Base-by-base conservation (phyloP, 2,329 filamentous ascomycete species). In the Hypoxylon sp. region DNA sequence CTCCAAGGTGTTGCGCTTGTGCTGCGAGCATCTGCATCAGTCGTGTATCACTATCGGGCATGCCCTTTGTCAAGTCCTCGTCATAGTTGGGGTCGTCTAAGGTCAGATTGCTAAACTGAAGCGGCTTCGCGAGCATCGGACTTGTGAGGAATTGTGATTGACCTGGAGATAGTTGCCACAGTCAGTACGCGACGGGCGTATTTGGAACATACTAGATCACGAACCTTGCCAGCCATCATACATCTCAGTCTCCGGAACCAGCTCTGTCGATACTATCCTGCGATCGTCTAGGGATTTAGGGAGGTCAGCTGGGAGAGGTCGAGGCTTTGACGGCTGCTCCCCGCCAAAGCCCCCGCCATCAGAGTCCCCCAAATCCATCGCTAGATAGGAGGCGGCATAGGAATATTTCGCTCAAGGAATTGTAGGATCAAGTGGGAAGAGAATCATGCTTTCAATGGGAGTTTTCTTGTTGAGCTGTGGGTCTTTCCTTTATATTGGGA, bases 151-250 rank as follows among this genome's bases (percentile, higher is more conserved):
- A 97, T 82, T 98, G 94, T 48, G 95, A 97, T 85, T 98, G 93
- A 72, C 95, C 95, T 98, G 77, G 58, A 67, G 46, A 62, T 59
- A 68, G 65, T 45, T 59, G 34, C 50, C 60, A 68, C 46, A 43
- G 69, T 73, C 65, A 73, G 62, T 62, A 64, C 60, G 7, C 25
- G n/a, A n/a, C 11, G 14, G 19, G 14, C 11, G 32, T 45, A 7
- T 32, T 14, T 32, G 21, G 28, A 66, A 65, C 59, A 65, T 66
- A 52, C 63, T 60, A 63, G 59, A 59, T 65, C 64, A 82, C 83
- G 68, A 72, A 85, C 95, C 95, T 90, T 98, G 94, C 96, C 96
- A 99, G 73, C 93, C 96, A 86, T 99, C 96, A 80, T 98, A 99
- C 83, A 98, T 93, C 84, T 98, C 96, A 43, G 94, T 97, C 84